Conservation (phyloP, 176 grass and related monocot species). For the Thinopyrum elongatum region DNA sequence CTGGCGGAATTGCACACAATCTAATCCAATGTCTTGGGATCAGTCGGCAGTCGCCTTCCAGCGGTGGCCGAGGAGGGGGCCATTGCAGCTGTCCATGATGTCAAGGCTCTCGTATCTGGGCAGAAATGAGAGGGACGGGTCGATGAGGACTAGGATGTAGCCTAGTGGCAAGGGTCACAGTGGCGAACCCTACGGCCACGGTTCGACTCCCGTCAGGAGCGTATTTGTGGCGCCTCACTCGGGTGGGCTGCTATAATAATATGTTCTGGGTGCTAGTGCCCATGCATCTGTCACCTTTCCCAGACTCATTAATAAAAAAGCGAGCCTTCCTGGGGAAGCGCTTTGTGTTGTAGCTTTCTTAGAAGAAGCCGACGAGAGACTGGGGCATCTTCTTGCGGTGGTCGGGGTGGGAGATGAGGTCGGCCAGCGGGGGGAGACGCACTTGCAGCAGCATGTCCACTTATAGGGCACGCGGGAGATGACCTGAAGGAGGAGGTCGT, state of each 20-base stretch:
- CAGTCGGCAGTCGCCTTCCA: not conserved
- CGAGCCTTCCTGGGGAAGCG: not conserved
- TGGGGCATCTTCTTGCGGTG: not conserved
- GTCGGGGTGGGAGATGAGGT: not conserved
- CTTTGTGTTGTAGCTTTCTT: not conserved
- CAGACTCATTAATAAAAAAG: not conserved
- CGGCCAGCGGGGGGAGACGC: not conserved
- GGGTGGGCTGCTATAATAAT: no score
- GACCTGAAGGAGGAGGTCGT: not conserved
- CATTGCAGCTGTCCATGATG: not conserved
- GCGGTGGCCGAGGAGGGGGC: not conserved
- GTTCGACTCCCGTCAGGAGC: no score
- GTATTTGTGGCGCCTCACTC: no score
- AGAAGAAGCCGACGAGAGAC: not conserved
- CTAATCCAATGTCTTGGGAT: not conserved
- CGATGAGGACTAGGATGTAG: not conserved
- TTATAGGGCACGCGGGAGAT: not conserved
- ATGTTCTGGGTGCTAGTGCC: no score
- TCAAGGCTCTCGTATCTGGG: not conserved
- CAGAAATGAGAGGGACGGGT: not conserved
- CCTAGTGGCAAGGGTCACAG: no score
- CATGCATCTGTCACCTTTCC: no score
- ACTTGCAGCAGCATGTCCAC: not conserved
- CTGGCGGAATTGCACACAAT: not conserved
- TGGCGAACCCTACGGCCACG: no score